Evolutionary conservation across 225 moss, liverwort and hornwort species (phyloP).

Genomic region (Asterella californica): DNA sequence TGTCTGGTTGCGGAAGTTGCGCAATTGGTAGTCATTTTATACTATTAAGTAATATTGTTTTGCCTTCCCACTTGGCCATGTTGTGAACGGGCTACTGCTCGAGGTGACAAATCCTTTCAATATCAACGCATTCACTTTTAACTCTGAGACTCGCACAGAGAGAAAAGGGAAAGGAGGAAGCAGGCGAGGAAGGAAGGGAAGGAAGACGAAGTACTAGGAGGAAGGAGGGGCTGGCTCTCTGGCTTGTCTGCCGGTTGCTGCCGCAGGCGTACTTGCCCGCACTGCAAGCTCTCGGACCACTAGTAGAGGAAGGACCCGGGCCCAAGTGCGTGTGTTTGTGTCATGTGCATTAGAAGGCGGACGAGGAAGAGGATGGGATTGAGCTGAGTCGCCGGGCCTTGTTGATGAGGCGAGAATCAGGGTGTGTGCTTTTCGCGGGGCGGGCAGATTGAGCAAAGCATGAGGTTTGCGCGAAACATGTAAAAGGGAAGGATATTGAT

Average conservation of each 20-base stretch:
- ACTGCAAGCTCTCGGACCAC: not conserved
- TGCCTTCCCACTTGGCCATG: slow-evolving; percentile 10
- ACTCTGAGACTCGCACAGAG: not conserved
- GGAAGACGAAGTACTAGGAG: too few relatives aligned
- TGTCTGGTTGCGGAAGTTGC: not conserved
- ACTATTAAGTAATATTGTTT: not conserved
- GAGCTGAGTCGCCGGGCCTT: not conserved
- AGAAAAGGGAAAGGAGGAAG: too few relatives aligned
- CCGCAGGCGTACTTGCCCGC: not conserved
- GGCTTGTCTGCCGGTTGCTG: too few relatives aligned
- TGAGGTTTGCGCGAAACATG: not conserved
- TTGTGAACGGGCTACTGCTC: not conserved
- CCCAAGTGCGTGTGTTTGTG: not conserved
- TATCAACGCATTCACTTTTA: not conserved
- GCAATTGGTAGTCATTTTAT: not conserved
- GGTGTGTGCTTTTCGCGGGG: not conserved
- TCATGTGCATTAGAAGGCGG: not conserved
- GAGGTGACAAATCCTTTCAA: slow-evolving; percentile 5
- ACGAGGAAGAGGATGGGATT: not conserved
- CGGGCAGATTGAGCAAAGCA: not conserved
- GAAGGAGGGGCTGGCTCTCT: too few relatives aligned
- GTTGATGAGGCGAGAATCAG: slow-evolving; percentile 4
- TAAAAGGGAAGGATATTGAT: not conserved
- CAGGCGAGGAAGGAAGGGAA: too few relatives aligned
- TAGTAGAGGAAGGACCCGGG: not conserved